Percentiles rank a stretch among this genome's conserved stretches.
Conservation (phyloP, 1,284 basidiomycete genomes). For the Tranzscheliella williamsii region DNA sequence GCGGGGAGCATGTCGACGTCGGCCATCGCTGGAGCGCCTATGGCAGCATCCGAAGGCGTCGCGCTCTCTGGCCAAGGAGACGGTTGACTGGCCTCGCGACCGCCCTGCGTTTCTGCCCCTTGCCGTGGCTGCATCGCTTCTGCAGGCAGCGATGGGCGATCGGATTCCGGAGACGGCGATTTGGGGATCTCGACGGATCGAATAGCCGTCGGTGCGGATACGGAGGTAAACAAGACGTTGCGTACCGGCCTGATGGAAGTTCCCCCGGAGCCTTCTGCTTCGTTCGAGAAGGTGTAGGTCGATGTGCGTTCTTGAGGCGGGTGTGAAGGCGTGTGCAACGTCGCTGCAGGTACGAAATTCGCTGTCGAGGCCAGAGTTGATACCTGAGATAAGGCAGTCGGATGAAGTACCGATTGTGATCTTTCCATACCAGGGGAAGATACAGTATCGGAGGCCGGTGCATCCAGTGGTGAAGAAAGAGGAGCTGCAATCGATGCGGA, state of each 20-base stretch:
- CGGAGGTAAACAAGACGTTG: constrained; percentile 38
- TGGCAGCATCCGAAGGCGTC: background rate
- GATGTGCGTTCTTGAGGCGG: no score
- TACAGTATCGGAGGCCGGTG: constrained; percentile 15
- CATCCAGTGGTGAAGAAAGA: constrained; percentile 7
- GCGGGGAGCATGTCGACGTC: background rate
- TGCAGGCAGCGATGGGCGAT: no score
- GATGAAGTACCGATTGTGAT: no score
- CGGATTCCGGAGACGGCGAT: constrained; percentile 42
- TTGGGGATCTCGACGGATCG: constrained; percentile 50
- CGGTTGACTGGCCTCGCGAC: background rate
- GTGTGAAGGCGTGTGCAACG: no score
- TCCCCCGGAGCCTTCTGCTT: no score
- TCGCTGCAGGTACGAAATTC: no score
- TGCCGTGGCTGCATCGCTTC: background rate
- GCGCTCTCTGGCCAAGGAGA: background rate
- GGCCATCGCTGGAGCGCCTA: background rate
- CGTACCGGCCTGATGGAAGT: no score
- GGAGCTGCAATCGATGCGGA: constrained; percentile 3
- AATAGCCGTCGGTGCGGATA: constrained; percentile 40
- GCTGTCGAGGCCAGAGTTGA: no score
- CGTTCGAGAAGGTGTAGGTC: no score
- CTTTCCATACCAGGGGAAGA: no score
- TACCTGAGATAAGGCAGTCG: no score
- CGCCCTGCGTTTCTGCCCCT: no score